Percentiles rank a stretch among this genome's conserved stretches.
phyloP scores from a whole-genome alignment of 2,329 filamentous ascomycete genomes.

The Fusarium drepaniforme region DNA sequence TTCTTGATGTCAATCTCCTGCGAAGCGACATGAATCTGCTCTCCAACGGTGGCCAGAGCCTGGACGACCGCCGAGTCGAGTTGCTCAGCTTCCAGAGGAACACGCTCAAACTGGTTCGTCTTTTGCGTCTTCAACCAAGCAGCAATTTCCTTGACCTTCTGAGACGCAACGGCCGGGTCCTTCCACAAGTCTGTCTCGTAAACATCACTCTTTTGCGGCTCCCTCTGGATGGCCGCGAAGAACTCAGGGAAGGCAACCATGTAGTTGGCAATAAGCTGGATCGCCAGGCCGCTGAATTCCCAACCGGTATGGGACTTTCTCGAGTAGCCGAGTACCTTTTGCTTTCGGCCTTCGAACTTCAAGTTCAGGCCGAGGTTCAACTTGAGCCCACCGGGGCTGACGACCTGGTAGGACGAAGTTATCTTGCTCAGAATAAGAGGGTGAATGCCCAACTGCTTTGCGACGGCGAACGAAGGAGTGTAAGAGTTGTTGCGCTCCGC shows the following conservation, averaged over 20 bases:
- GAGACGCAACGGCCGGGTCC: conserved; percentile 75
- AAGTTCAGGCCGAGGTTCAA: conserved; percentile 94
- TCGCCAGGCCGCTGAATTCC: conserved; percentile 92
- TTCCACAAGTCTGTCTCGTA: conserved; percentile 89
- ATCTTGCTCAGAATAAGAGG: conserved; percentile 94
- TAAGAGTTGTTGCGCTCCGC: conserved; percentile 82
- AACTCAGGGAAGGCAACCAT: conserved; percentile 97
- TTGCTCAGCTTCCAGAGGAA: conserved; percentile 97
- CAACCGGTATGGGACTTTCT: conserved; percentile 88
- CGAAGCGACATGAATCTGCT: conserved; percentile 67
- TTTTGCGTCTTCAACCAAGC: conserved; percentile 94
- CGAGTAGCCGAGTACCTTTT: conserved; percentile 96
- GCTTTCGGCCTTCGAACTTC: conserved; percentile 95
- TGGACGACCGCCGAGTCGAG: conserved; percentile 92
- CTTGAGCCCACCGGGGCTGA: conserved; percentile 80
- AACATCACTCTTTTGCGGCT: conserved; percentile 88
- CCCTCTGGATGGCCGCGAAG: conserved; percentile 86
- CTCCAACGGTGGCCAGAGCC: conserved; percentile 81
- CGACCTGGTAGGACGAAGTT: conserved; percentile 92
- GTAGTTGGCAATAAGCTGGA: conserved; percentile 85
- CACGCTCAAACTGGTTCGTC: conserved; percentile 91
- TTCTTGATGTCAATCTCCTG: conserved; percentile 72
- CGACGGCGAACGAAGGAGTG: conserved; percentile 88
- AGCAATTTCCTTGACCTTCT: conserved; percentile 92
- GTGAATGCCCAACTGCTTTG: conserved; percentile 83